Percentiles rank a stretch among this genome's conserved stretches.
Evolutionary conservation across 805 yeast species (phyloP).

Genomic region (Kodamaea fukazawae): DNA sequence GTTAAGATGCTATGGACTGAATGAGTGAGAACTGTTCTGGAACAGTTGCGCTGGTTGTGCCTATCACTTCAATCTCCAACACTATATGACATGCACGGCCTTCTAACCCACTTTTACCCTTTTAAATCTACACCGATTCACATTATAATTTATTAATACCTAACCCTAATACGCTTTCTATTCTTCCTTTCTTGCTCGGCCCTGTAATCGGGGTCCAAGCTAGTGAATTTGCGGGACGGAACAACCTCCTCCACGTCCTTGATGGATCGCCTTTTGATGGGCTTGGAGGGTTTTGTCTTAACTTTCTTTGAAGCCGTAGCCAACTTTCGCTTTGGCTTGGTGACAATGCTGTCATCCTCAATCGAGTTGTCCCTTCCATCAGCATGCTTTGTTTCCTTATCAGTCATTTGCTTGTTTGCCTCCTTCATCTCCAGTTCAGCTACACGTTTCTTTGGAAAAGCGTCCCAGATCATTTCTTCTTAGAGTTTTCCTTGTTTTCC

Average conservation of each 20-base stretch:
- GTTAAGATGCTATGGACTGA: no score
- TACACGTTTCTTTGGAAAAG: conserved; percentile 4
- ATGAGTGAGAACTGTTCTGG: no score
- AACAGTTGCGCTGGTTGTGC: no score
- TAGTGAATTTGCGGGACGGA: conserved; percentile 14
- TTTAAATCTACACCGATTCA: no score
- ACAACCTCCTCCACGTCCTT: no score
- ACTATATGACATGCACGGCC: no score
- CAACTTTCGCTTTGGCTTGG: no score
- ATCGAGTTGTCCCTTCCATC: conserved; percentile 1
- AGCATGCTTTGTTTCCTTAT: conserved; percentile 3
- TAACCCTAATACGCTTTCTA: not conserved
- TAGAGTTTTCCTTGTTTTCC: conserved; percentile 39
- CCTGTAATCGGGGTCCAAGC: conserved; percentile 25
- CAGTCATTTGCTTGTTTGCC: conserved; percentile 1
- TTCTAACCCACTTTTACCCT: no score
- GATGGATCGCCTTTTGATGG: no score
- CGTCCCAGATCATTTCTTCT: conserved; percentile 11
- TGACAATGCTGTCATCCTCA: not conserved
- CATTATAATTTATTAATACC: conserved; percentile 1
- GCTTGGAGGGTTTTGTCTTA: no score
- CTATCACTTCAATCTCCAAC: no score
- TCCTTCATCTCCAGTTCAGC: not conserved
- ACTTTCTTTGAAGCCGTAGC: no score
- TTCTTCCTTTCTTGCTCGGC: conserved; percentile 5